Conservation (phyloP, 2,329 filamentous ascomycete genomes). For the Leptographium wingfieldii region DNA sequence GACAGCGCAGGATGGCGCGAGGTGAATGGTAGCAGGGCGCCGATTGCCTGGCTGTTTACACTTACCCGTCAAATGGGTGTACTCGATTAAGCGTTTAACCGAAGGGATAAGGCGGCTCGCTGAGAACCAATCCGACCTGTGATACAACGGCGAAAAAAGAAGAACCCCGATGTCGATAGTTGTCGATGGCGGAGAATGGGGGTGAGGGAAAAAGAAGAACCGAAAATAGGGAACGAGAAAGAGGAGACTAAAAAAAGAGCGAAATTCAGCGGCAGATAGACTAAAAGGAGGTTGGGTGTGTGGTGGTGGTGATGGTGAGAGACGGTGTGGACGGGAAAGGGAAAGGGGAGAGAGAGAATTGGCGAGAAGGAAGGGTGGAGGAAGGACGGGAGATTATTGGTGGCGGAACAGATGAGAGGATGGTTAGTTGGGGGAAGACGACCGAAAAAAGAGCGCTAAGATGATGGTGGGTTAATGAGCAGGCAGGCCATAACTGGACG, state of each 20-base stretch:
- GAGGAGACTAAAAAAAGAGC: not conserved
- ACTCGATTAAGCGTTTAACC: not conserved
- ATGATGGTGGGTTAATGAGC: not conserved
- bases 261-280: not conserved
- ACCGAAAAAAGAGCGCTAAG: not conserved
- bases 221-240: not conserved
- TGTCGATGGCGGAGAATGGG: too few species aligned
- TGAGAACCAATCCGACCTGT: not conserved
- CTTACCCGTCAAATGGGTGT: not conserved
- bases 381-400: conserved; percentile 6
- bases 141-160: not conserved
- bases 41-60: not conserved
- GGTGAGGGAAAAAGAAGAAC: not conserved
- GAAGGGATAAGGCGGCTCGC: not conserved
- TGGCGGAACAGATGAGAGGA: not conserved
- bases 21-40: not conserved
- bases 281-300: not conserved
- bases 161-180: not conserved
- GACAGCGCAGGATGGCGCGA: not conserved
- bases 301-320: not conserved
- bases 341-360: not conserved
- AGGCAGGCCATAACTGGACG: not conserved
- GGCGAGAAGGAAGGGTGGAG: not conserved
- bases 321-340: conserved; percentile 1
- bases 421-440: not conserved